Conservation (phyloP, 1,284 basidiomycete species). For the Pseudomicrostroma phylloplanum region DNA sequence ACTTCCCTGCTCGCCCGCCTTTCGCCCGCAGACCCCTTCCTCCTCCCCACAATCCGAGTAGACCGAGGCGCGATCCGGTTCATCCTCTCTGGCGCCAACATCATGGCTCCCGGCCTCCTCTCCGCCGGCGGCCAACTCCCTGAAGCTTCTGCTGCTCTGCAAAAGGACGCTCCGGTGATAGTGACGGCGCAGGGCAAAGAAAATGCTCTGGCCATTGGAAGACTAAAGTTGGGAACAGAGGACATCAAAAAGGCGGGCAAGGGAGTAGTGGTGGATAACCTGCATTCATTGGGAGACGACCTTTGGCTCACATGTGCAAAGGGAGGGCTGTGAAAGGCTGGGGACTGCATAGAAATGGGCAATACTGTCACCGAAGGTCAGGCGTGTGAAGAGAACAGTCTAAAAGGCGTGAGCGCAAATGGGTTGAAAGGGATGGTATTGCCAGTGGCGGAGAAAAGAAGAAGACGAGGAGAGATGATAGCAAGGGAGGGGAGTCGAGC, state of each 20-base stretch:
- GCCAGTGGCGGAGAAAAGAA: neutral
- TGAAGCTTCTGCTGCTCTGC: conserved; percentile 64
- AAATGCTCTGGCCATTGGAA: conserved; percentile 78
- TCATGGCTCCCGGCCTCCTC: conserved; percentile 73
- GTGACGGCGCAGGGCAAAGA: conserved; percentile 95
- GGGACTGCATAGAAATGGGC: too few relatives aligned
- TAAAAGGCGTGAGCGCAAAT: neutral
- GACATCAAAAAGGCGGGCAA: conserved; percentile 86
- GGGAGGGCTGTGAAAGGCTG: conserved; percentile 21
- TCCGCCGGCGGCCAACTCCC: conserved; percentile 85
- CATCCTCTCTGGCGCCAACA: conserved; percentile 65
- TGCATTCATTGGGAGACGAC: conserved; percentile 65
- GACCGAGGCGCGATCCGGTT: conserved; percentile 98
- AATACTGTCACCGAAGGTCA: neutral
- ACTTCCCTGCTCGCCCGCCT: neutral
- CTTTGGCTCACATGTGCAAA: conserved; percentile 33
- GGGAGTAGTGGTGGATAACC: conserved; percentile 80
- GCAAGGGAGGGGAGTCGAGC: too few relatives aligned
- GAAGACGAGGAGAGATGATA: neutral
- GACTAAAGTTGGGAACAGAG: conserved; percentile 74
- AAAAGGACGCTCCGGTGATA: conserved; percentile 69
- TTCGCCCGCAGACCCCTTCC: conserved; percentile 60
- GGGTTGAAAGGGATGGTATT: neutral
- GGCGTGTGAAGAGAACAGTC: neutral
- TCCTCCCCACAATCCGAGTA: conserved; percentile 80